A percentile compares a stretch with the other conserved stretches of the same genome.
Conservation (phyloP, 768 basidiomycete genomes). For the Gymnopilus junonius region DNA sequence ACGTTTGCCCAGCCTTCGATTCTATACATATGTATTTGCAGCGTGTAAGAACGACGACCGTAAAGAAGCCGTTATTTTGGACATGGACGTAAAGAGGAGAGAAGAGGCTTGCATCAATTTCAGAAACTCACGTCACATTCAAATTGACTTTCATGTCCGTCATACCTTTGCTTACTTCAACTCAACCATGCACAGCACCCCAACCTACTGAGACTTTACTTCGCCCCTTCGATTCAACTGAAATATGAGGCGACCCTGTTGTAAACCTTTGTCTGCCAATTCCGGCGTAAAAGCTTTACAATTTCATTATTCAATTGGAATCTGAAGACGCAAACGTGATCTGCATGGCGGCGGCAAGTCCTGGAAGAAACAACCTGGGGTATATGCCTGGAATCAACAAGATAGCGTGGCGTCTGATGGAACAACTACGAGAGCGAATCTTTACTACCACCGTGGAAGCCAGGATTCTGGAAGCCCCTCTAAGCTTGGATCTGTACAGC, state of each 20-base stretch:
- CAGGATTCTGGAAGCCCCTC: conserved; percentile 1
- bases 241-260: neutral
- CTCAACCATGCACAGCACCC: neutral
- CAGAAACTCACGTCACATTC: conserved; percentile 1
- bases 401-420: conserved; percentile 3
- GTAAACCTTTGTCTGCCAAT: neutral
- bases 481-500: conserved; percentile 3
- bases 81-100: conserved; percentile 1
- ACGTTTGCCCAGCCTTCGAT: neutral
- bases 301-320: neutral
- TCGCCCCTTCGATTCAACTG: neutral
- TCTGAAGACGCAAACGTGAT: neutral
- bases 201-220: neutral
- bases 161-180: neutral
- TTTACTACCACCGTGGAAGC: neutral
- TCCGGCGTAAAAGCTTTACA: neutral
- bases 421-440: conserved; percentile 1
- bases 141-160: conserved; percentile 1
- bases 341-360: conserved; percentile 1
- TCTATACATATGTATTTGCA: neutral
- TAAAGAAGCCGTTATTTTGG: neutral
- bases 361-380: neutral
- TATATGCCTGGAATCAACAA: neutral
- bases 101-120: neutral
- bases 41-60: neutral